Evolutionary conservation across 139 green algal genomes (phyloP).

Genomic region (Coccomyxa sp.): DNA sequence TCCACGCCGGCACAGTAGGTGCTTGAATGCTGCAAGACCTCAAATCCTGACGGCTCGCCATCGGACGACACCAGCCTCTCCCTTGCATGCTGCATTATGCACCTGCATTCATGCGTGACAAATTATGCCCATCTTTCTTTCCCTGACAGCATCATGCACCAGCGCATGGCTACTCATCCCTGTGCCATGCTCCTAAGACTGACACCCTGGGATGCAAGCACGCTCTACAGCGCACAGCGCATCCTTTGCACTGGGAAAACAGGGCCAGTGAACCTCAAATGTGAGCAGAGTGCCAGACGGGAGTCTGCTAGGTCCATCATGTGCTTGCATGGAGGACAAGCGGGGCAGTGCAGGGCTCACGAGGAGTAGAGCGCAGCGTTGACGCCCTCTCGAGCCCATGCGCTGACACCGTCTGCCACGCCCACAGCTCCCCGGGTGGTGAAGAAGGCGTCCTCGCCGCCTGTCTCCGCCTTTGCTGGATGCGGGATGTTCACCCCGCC

Average conservation of each 20-base stretch:
- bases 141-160: no score
- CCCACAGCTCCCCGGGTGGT: constrained; percentile 63
- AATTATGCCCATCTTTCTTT: no score
- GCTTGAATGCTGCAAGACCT: neutral
- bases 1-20: constrained; percentile 1
- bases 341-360: neutral
- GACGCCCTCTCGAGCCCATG: constrained; percentile 83
- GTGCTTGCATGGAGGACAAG: neutral
- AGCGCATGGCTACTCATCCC: no score
- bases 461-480: constrained; percentile 68
- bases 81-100: neutral
- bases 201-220: no score
- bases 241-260: neutral
- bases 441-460: constrained; percentile 89
- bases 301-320: neutral
- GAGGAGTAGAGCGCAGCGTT: constrained; percentile 75
- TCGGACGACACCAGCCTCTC: neutral
- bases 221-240: no score
- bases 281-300: neutral
- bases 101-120: no score
- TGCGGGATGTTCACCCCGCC: constrained; percentile 47
- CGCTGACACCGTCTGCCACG: constrained; percentile 86
- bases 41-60: neutral
- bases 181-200: no score
- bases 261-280: neutral